These are phyloP conservation scores for Vitis labrusca DNA, from an alignment of 164 flowering plant genomes.

Conservation along the genomic window DNA sequence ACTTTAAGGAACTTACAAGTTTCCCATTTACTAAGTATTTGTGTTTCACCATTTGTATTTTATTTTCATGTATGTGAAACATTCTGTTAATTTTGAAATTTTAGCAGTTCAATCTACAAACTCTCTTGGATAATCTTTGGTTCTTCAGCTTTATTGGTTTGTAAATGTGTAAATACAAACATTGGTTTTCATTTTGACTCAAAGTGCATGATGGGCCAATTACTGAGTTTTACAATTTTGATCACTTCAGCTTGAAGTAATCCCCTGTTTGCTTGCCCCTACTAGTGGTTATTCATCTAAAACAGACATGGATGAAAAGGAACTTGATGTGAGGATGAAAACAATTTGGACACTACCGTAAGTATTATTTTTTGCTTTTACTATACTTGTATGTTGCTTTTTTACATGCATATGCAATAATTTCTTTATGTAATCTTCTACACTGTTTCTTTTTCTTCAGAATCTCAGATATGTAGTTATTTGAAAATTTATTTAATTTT, in stretches of 20 bases:
- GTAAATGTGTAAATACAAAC: no score
- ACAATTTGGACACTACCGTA: constrained; percentile 87
- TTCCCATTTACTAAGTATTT: no score
- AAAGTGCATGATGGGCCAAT: neutral
- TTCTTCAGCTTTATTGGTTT: neutral
- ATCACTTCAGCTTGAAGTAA: constrained; percentile 73
- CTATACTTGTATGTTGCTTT: neutral
- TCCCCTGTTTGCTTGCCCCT: constrained; percentile 83
- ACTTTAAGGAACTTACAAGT: no score
- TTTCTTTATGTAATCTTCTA: neutral
- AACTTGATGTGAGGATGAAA: constrained; percentile 37
- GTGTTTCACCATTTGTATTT: no score
- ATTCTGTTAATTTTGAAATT: no score
- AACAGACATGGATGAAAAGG: constrained; percentile 16
- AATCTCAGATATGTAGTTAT: no score
- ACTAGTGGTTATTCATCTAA: constrained; percentile 26
- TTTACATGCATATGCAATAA: neutral
- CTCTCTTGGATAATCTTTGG: neutral
- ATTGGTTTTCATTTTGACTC: neutral
- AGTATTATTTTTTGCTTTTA: constrained; percentile 28
- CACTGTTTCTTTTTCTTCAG: no score
- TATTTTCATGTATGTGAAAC: no score
- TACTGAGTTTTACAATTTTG: constrained; percentile 12
- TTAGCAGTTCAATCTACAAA: neutral
- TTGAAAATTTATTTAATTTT: no score